These are phyloP conservation scores for Nemophila menziesii DNA, from an alignment of 257 asterid genomes.

Conservation along the genomic window DNA sequence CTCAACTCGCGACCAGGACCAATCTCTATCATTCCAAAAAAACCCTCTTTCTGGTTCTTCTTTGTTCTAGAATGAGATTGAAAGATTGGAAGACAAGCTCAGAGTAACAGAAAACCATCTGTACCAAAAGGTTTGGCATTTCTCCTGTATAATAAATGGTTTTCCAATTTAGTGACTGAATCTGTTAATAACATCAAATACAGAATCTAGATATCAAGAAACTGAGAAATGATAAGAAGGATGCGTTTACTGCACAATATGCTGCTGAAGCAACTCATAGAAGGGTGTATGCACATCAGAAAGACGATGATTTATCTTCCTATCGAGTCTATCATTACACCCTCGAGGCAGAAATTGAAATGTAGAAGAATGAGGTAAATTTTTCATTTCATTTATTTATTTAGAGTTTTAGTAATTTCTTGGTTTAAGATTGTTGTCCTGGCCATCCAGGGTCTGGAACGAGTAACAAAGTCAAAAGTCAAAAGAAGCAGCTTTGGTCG, in stretches of 20 bases:
- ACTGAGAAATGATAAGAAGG: constrained; percentile 51
- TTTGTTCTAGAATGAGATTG: constrained; percentile 48
- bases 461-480: constrained; percentile 62
- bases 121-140: constrained; percentile 46
- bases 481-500: constrained; percentile 76
- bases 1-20: too few relatives aligned
- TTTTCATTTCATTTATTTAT: too few relatives aligned
- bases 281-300: constrained; percentile 64
- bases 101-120: constrained; percentile 32
- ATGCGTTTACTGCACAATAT: constrained; percentile 69
- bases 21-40: too few relatives aligned
- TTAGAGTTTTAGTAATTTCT: too few relatives aligned
- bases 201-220: constrained; percentile 71
- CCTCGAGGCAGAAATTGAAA: constrained; percentile 90
- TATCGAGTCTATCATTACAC: constrained; percentile 60
- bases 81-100: constrained; percentile 46
- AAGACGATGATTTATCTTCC: constrained; percentile 56
- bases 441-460: constrained; percentile 62
- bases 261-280: constrained; percentile 86
- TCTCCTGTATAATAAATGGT: background rate
- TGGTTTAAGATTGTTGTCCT: constrained; percentile 47
- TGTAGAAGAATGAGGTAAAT: constrained; percentile 52
- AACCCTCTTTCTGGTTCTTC: too few relatives aligned
- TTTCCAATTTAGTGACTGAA: background rate
- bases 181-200: too few relatives aligned